Percentiles rank a stretch among this genome's conserved stretches.
phyloP scores from a whole-genome alignment of 2,329 filamentous ascomycete genomes.

The Gyromitra esculenta region DNA sequence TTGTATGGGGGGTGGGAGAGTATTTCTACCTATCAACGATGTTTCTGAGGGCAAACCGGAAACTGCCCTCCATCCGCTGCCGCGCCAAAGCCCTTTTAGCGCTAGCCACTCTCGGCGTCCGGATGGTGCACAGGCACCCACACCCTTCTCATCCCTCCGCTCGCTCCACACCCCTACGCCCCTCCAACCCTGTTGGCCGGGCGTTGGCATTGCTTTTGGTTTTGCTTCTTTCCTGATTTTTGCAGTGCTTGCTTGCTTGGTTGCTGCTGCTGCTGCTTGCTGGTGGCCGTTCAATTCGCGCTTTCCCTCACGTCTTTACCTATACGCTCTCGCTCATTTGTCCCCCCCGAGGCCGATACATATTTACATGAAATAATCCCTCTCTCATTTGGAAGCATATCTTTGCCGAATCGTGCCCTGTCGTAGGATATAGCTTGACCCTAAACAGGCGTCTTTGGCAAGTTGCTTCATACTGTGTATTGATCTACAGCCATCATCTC shows the following conservation, averaged over 20 bases:
- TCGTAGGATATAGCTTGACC: conserved; percentile 11
- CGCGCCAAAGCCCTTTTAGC: conserved; percentile 36
- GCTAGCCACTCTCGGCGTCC: conserved; percentile 51
- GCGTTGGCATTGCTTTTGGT: conserved; percentile 52
- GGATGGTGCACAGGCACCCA: conserved; percentile 52
- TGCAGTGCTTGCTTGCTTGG: conserved; percentile 3
- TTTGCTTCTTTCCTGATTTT: conserved; percentile 52
- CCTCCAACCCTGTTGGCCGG: conserved; percentile 47
- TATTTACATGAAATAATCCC: conserved; percentile 36
- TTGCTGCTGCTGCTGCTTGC: conserved; percentile 27
- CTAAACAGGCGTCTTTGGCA: conserved; percentile 30
- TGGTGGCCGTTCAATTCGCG: conserved; percentile 43
- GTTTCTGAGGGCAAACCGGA: conserved; percentile 52
- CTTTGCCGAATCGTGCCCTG: conserved; percentile 30
- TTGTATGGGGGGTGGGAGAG: neutral
- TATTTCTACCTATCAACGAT: conserved; percentile 28
- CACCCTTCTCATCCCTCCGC: conserved; percentile 46
- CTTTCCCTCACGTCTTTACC: conserved; percentile 37
- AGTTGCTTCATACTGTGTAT: conserved; percentile 26
- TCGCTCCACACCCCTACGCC: conserved; percentile 42
- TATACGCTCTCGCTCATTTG: conserved; percentile 36
- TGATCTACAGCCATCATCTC: conserved; percentile 42
- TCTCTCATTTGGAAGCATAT: conserved; percentile 38
- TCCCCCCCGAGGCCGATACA: conserved; percentile 41
- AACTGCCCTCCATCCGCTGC: conserved; percentile 52